phyloP scores from a whole-genome alignment of 2,329 filamentous ascomycete genomes.

The Neocucurbitaria cava region DNA sequence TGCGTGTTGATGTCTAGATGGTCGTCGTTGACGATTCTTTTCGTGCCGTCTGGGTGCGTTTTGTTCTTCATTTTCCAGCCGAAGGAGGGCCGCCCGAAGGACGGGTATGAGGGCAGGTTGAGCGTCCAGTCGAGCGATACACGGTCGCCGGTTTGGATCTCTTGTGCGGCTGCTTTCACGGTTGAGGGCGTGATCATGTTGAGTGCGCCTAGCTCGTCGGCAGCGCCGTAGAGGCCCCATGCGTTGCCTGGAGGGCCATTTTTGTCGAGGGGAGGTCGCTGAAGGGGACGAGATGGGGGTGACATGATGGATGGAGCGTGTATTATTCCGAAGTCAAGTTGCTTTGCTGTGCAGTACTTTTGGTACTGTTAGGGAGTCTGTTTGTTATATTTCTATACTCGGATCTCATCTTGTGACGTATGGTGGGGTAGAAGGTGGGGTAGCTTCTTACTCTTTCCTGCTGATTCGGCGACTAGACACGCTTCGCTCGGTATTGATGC shows the following conservation, averaged over 20 bases:
- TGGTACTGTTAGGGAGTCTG: not conserved
- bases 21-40: constrained; percentile 48
- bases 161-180: constrained; percentile 51
- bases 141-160: constrained; percentile 54
- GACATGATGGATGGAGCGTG: constrained; percentile 13
- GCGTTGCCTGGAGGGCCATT: constrained; percentile 61
- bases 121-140: constrained; percentile 51
- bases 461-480: constrained; percentile 5
- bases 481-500: not conserved
- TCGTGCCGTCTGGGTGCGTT: constrained; percentile 35
- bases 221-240: constrained; percentile 62
- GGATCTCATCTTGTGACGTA: constrained; percentile 20
- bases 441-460: constrained; percentile 13
- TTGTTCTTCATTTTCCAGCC: constrained; percentile 38
- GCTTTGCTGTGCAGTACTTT: no score
- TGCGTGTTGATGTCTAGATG: constrained; percentile 49
- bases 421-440: constrained; percentile 32
- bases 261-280: constrained; percentile 57
- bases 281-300: constrained; percentile 47
- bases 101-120: constrained; percentile 48
- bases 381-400: not conserved
- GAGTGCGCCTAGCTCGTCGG: constrained; percentile 62
- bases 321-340: no score
- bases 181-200: constrained; percentile 61
- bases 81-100: constrained; percentile 45